phyloP scores from a whole-genome alignment of 192 early-diverging fungal species.

The Paraglomus occultum region DNA sequence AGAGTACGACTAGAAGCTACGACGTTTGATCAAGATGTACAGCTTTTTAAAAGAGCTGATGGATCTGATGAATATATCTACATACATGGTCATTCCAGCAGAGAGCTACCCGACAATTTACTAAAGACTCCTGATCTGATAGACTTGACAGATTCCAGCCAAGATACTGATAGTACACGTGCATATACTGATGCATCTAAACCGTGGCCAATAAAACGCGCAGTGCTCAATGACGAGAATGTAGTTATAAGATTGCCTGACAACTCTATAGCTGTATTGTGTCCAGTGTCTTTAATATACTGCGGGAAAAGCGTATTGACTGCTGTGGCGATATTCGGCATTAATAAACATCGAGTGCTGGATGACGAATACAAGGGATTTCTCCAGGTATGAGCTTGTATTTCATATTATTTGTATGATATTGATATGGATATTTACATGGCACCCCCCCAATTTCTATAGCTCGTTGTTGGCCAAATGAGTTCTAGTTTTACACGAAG shows the following conservation, averaged over 20 bases:
- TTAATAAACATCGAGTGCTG: not conserved
- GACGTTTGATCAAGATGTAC: slow-evolving; percentile 19
- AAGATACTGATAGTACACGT: not conserved
- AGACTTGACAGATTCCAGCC: not conserved
- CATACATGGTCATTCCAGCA: slow-evolving; percentile 1
- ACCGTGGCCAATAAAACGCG: not conserved
- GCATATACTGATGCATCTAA: not conserved
- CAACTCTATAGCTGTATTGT: slow-evolving; percentile 7
- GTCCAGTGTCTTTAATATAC: not conserved
- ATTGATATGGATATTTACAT: not conserved
- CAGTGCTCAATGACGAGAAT: not conserved
- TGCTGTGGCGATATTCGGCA: slow-evolving; percentile 11
- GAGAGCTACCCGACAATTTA: slow-evolving; percentile 17
- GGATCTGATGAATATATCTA: slow-evolving; percentile 9
- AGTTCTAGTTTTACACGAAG: slow-evolving; percentile 32
- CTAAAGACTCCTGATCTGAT: not conserved
- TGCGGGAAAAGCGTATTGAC: slow-evolving; percentile 4
- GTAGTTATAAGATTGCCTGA: slow-evolving; percentile 6
- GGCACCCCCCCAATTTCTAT: not conserved
- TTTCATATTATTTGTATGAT: slow-evolving; percentile 30
- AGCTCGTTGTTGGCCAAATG: slow-evolving; percentile 35
- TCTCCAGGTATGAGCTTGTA: slow-evolving; percentile 33
- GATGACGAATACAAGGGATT: slow-evolving; percentile 32
- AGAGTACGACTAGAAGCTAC: not conserved
- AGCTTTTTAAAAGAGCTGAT: not conserved